Percentiles rank a stretch among this genome's conserved stretches.
These are phyloP conservation scores for Ilex paraguariensis DNA, from an alignment of 305 asterid species.

Conservation along the genomic window DNA sequence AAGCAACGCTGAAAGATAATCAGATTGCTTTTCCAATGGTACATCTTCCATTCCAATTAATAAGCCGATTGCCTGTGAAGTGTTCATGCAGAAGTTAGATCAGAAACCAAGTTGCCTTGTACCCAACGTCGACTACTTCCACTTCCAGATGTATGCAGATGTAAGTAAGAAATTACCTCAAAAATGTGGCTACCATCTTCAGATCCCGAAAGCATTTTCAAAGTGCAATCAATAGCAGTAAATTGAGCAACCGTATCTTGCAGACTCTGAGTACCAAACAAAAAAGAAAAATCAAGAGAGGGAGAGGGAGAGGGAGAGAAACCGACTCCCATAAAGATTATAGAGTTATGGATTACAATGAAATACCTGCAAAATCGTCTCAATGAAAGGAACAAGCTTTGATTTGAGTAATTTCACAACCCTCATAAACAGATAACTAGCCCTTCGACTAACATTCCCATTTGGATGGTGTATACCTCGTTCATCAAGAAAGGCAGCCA, in stretches of 20 bases:
- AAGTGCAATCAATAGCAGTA: conserved; percentile 47
- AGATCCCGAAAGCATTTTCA: conserved; percentile 50
- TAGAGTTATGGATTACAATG: too few relatives aligned
- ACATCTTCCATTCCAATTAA: conserved; percentile 98
- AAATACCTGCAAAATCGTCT: conserved; percentile 86
- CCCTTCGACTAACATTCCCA: conserved; percentile 69
- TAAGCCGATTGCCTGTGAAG: conserved; percentile 80
- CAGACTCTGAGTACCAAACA: conserved; percentile 51
- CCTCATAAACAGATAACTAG: conserved; percentile 95
- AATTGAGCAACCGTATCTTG: conserved; percentile 80
- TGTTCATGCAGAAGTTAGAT: background rate
- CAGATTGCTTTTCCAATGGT: conserved; percentile 74
- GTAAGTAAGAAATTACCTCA: conserved; percentile 52
- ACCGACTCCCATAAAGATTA: too few relatives aligned
- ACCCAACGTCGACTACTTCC: too few relatives aligned
- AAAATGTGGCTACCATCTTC: conserved; percentile 96
- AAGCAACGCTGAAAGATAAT: conserved; percentile 72
- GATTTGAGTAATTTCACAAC: conserved; percentile 82
- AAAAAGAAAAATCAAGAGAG: conserved; percentile 6
- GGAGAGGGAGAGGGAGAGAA: too few relatives aligned
- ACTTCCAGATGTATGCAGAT: too few relatives aligned
- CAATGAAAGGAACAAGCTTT: conserved; percentile 85
- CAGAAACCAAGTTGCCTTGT: too few relatives aligned
- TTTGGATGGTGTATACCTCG: conserved; percentile 94
- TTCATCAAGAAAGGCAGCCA: conserved; percentile 89